Evolutionary conservation across 768 basidiomycete species (phyloP).

Genomic region (Auriscalpium orientale): DNA sequence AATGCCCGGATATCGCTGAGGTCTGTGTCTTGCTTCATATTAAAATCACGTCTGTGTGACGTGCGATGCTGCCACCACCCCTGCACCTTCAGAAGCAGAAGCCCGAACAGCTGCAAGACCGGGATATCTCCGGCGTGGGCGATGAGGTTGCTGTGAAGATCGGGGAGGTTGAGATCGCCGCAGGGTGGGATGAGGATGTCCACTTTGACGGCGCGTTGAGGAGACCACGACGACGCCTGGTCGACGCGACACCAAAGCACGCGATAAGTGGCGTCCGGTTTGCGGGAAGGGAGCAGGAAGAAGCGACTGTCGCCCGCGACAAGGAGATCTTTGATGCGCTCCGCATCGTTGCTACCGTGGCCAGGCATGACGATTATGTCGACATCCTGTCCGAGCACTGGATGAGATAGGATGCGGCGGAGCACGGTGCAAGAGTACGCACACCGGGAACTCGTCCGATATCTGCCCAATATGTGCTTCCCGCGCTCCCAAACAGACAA

Average conservation of each 20-base stretch:
- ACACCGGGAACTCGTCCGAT: conserved; percentile 2
- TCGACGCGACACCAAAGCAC: not conserved
- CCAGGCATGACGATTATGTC: not conserved
- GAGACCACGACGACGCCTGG: no score
- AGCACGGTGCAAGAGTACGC: no score
- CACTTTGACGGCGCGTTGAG: not conserved
- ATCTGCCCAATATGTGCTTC: no score
- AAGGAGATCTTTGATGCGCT: not conserved
- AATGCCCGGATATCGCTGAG: not conserved
- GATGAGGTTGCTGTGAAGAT: not conserved
- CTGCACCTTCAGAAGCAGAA: conserved; percentile 7
- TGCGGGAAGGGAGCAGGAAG: not conserved
- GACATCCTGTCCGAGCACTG: not conserved
- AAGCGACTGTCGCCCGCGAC: not conserved
- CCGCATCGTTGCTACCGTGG: not conserved
- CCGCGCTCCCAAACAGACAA: conserved; percentile 9
- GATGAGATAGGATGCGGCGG: no score
- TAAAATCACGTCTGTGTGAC: not conserved
- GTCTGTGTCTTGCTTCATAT: not conserved
- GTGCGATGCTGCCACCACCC: conserved; percentile 1
- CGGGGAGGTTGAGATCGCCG: not conserved
- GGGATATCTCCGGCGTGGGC: not conserved
- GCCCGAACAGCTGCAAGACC: conserved; percentile 3
- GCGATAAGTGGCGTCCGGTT: not conserved
- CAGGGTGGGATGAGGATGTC: conserved; percentile 4